Conservation (phyloP, 768 basidiomycete genomes). For the Pleurotus giganteus region DNA sequence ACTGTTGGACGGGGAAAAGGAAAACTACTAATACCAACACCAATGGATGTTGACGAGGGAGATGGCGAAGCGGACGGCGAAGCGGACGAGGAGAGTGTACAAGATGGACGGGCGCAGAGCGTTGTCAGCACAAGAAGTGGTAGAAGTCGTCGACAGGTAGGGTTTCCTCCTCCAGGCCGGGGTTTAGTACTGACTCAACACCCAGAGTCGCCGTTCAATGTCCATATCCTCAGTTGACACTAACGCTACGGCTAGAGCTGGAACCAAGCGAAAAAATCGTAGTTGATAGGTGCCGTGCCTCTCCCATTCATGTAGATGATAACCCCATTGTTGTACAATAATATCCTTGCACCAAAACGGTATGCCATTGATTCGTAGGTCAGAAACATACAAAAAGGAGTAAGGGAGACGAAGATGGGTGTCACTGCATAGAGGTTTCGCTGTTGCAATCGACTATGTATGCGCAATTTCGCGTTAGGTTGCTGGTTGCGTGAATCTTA, state of each 20-base stretch:
- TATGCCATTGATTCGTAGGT: no score
- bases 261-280: conserved; percentile 56
- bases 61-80: conserved; percentile 37
- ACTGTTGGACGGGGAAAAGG: conserved; percentile 19
- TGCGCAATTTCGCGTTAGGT: no score
- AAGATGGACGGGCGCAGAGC: conserved; percentile 64
- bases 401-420: no score
- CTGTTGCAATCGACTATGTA: no score
- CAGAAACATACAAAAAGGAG: no score
- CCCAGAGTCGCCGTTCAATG: conserved; percentile 59
- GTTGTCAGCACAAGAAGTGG: conserved; percentile 57
- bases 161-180: conserved; percentile 17
- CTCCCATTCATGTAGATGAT: not conserved
- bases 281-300: not conserved
- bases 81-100: conserved; percentile 35
- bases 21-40: conserved; percentile 27
- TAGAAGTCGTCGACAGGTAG: conserved; percentile 59
- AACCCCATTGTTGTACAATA: no score
- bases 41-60: conserved; percentile 30
- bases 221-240: conserved; percentile 80
- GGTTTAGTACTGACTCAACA: not conserved
- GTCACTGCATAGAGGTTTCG: no score
- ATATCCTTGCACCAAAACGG: no score
- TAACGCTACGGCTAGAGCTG: conserved; percentile 49
- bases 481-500: conserved; percentile 63